phyloP scores from a whole-genome alignment of 345 rosid species.

The Euclidium syriacum region DNA sequence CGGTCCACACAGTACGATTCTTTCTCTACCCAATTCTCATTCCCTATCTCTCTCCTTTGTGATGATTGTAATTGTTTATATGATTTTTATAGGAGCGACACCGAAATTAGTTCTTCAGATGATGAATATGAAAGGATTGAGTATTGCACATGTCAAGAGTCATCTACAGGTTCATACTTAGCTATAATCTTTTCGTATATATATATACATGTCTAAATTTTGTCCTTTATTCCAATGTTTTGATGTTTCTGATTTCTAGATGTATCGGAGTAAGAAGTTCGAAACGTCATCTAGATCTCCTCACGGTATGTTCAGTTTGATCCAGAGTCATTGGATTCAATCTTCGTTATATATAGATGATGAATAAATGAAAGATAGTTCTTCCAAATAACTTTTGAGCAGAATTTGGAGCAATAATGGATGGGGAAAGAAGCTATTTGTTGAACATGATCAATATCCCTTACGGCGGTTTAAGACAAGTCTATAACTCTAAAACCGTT shows the following conservation, averaged over 20 bases:
- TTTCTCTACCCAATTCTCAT: background rate
- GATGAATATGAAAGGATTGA: slow-evolving; percentile 80
- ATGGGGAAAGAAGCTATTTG: slow-evolving; percentile 20
- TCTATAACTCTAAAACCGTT: slow-evolving; percentile 1
- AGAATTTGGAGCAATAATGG: slow-evolving; percentile 11
- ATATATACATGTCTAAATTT: no score
- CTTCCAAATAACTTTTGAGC: background rate
- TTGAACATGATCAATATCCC: slow-evolving; percentile 19
- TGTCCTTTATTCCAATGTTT: background rate
- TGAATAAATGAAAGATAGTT: background rate
- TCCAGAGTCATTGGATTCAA: background rate
- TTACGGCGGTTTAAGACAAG: slow-evolving; percentile 19
- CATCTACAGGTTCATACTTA: slow-evolving; percentile 61
- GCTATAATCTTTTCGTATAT: background rate
- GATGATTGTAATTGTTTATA: background rate
- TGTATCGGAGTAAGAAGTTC: slow-evolving; percentile 86
- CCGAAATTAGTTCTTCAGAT: slow-evolving; percentile 83
- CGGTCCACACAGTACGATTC: slow-evolving; percentile 72
- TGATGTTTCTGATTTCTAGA: slow-evolving; percentile 36
- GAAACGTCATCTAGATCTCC: slow-evolving; percentile 62
- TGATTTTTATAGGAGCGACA: slow-evolving; percentile 57
- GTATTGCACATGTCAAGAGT: slow-evolving; percentile 93
- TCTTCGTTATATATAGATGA: background rate
- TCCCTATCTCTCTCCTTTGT: background rate
- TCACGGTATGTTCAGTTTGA: slow-evolving; percentile 47